Base-by-base conservation (phyloP, 768 basidiomycete species). In the Xanthoconium stramineum region DNA sequence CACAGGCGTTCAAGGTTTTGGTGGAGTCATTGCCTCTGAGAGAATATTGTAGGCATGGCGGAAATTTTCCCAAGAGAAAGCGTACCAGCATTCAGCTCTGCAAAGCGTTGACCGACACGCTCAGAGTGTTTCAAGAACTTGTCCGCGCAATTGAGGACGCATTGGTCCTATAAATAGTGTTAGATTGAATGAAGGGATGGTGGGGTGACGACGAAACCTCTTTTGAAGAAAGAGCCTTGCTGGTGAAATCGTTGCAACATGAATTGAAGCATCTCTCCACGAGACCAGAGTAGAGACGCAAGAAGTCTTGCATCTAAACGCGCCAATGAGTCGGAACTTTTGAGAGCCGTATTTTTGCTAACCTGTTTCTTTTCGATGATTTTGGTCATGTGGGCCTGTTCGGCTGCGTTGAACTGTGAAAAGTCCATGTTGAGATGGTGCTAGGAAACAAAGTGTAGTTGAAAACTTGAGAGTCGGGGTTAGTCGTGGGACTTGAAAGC, bases 51-150 rank as follows among this genome's bases (percentile, higher is more conserved):
- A 32, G 56, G 38, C 30, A 35, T 17, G 20, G 35, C 6, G 7
- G 20, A 37, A 36, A 14, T 6, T 40, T 32, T 11, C 3, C 5
- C 5, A 35, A 30, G 38, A 19, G 20, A 29, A 35, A 15, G 78
- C 89, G 56, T 61, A 94, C 94, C 94, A 52, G 92, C 92, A 65
- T 94, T 96, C 59, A 89, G 75, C 69, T 96, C 94, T 44, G 93
- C 92, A 68, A 96, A 97, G 45, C 94, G 82, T 30, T 92, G 87
- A 6, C 93, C 93, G 15, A 96, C 89, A 49, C 94, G 81, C 70
- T 98, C 94, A 12, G 94, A 94, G 70, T 97, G 93, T 71, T 97
- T 97, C 67, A 98, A 76, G 78, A 97, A 98, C 74, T 98, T 99
- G 79, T 98, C 96, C 20, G 94, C 82, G 76, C 96, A 99, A 76